Base-by-base conservation (phyloP, 1,139 yeast genomes). In the Hemisphaericaspora subhashii region DNA sequence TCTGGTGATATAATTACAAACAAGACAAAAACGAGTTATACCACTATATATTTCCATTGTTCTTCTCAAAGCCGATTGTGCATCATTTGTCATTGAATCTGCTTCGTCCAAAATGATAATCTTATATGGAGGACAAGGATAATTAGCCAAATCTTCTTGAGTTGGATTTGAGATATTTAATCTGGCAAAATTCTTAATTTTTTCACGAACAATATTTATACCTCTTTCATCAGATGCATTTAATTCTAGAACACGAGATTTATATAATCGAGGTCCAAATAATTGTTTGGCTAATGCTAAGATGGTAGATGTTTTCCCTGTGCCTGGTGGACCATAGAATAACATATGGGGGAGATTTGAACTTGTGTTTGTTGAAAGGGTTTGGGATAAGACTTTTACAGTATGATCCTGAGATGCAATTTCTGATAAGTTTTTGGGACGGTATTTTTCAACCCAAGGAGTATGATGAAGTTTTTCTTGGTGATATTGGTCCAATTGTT, bases 211-310 rank as follows among this genome's bases (percentile, higher is more conserved):
- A 45, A 92, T 94, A 9, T 90, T 79, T 40, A 92, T 92, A 42
- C 98, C 98, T 58, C 98, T 77, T 58, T 92, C 98, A 59, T 92
- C 98, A 3, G 96, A 88, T 3, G 98, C 98, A 62, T 92, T 92
- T 51, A 92, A 72, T 61, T 92, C 98, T 44, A 92, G 67, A 0
- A 92, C 96, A 51, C 98, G 73, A 17, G 83, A 66, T 54, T 83
- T 85, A 59, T 77, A 77, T 37, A 89, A 68, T 13, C 56, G 59
- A 1, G 92, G 92, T 0, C 78, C 97, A 55, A 80, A 90, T 34
- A 90, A 65, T 54, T 88, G 90, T 52, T 81, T 84, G 1, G 96
- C 90, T 48, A 90, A 68, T 2, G 97, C 97, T 38, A 90, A 66
- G 35, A 90, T 84, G 0, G 98, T 90, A 1, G 97, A 88, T 0